These are phyloP conservation scores for Zoysia pacifica DNA, from an alignment of 176 grass and related monocot species.

Conservation along the genomic window DNA sequence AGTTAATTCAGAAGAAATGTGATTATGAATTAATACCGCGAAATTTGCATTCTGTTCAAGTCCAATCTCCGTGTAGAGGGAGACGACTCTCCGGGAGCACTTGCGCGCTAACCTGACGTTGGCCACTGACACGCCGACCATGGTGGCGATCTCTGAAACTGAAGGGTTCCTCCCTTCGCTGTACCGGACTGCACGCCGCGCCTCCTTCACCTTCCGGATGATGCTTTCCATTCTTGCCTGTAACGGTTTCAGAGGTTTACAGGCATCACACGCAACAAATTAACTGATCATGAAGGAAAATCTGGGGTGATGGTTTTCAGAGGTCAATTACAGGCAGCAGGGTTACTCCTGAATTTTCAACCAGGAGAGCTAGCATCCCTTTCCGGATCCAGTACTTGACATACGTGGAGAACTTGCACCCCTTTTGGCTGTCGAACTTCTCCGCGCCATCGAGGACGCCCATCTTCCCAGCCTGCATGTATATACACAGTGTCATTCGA, in stretches of 20 bases:
- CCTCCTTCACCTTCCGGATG: constrained; percentile 72
- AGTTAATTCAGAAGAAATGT: neutral
- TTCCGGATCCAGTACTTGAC: constrained; percentile 92
- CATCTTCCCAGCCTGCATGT: constrained; percentile 63
- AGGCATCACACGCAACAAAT: too few species aligned
- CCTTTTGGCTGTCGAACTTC: constrained; percentile 70
- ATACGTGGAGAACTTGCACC: constrained; percentile 83
- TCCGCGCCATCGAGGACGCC: constrained; percentile 86
- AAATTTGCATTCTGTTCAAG: constrained; percentile 47
- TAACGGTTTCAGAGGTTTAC: neutral
- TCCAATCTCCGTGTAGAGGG: constrained; percentile 56
- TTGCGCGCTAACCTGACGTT: constrained; percentile 70
- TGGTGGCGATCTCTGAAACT: constrained; percentile 60
- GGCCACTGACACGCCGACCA: constrained; percentile 56
- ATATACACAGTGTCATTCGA: neutral
- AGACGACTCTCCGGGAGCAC: constrained; percentile 62
- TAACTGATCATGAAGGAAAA: too few species aligned
- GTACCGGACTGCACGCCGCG: constrained; percentile 45
- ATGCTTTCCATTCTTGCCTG: constrained; percentile 82
- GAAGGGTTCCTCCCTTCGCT: constrained; percentile 54
- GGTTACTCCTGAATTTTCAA: constrained; percentile 56
- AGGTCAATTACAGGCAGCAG: constrained; percentile 56
- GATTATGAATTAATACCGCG: constrained; percentile 31
- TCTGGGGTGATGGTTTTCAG: constrained; percentile 21
- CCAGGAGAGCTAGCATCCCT: constrained; percentile 67